Evolutionary conservation across 2,329 filamentous ascomycete species (phyloP), one percentile per base, ranked within the genome.

Genomic region (Sporothrix mexicana): DNA sequence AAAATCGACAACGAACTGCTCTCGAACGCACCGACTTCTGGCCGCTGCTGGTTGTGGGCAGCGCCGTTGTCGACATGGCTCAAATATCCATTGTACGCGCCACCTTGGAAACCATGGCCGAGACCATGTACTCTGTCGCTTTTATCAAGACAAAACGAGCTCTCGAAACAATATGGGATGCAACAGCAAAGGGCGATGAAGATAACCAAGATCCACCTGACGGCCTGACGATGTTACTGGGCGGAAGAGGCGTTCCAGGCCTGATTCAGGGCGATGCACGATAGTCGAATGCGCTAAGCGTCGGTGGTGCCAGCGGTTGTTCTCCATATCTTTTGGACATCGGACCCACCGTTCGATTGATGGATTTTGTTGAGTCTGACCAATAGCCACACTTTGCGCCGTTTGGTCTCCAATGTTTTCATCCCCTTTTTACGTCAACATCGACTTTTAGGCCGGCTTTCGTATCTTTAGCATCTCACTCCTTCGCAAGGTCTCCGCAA

Each of bases 331-430:
- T 7, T 36, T 10, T 53, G 13, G 51, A 23, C 51, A 55, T 55
- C 9, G 20, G 51, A 23, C 20, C 20, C 51, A 55, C 51, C 12
- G 6, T 55, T 20, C 51, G 20, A 23, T 25, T 20, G 23, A n/a
- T 12, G 4, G 51, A 20, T 6, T 55, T 20, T 55, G 51, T 20
- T 20, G 43, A 51, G 25, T 17, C 13, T 49, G 45, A 15, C 64
- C 64, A 68, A 68, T 68, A 45, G 64, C 64, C 64, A 68, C 64
- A 51, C 43, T 68, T 68, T 68, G 10, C 64, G 64, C 64, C 45
- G 64, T 45, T 20, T 68, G 15, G 36, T 25, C 43, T 30, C 12
- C 45, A 30, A 12, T 61, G 17, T 23, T 20, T 9, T 41, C 25
- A 6, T 36, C 15, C 57, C 25, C 57, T 6, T 61, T 61, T 36